Evolutionary conservation across 2,329 filamentous ascomycete genomes (phyloP).

Genomic region (Harringtonia lauricola): DNA sequence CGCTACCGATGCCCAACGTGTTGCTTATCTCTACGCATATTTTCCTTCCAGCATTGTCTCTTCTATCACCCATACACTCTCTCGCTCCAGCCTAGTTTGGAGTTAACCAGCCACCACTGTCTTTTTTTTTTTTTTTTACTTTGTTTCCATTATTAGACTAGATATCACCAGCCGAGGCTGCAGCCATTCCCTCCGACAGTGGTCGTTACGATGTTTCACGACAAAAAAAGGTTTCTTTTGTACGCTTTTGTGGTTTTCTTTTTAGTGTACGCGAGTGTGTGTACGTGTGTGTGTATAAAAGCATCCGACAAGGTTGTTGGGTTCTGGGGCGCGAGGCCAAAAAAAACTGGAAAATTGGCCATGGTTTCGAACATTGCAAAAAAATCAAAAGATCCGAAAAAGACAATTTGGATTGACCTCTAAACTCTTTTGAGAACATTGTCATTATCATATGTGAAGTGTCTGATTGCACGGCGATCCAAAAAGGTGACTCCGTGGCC

Average conservation of each 20-base stretch:
- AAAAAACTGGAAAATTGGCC: background rate
- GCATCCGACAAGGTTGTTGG: background rate
- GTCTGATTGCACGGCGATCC: too few relatives aligned
- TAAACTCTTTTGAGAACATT: too few relatives aligned
- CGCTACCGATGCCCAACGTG: too few relatives aligned
- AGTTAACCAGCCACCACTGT: too few relatives aligned
- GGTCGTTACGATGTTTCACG: constrained; percentile 7
- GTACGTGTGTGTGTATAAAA: background rate
- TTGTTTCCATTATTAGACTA: constrained; percentile 2
- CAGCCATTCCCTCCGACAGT: background rate
- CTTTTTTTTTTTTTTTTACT: background rate
- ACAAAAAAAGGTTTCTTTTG: constrained; percentile 2
- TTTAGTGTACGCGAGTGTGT: background rate
- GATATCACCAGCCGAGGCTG: constrained; percentile 1
- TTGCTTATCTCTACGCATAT: too few relatives aligned
- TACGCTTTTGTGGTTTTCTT: constrained; percentile 1
- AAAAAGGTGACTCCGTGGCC: too few relatives aligned
- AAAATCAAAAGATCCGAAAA: background rate
- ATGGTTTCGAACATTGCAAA: background rate
- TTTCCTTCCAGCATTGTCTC: too few relatives aligned
- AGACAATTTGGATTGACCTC: too few relatives aligned
- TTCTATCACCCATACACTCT: too few relatives aligned
- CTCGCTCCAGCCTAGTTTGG: too few relatives aligned
- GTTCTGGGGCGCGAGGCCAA: background rate
- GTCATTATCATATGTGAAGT: too few relatives aligned